Evolutionary conservation across 2,329 filamentous ascomycete species (phyloP).

Genomic region (Alternaria conjuncta): DNA sequence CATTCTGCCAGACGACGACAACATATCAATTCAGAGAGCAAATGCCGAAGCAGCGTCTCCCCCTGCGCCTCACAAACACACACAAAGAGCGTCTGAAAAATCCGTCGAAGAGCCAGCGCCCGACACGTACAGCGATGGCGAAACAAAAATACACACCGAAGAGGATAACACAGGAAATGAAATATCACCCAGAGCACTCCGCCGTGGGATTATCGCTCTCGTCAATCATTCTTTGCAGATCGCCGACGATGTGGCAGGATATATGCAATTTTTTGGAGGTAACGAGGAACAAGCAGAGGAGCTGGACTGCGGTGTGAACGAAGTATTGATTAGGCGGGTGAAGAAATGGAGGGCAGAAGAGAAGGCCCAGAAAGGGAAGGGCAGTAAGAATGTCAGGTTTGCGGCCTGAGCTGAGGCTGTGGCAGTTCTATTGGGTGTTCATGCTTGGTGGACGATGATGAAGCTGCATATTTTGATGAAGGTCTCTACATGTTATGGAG

Average conservation of each 20-base stretch:
- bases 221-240: not conserved
- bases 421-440: not conserved
- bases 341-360: not conserved
- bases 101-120: not conserved
- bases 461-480: not conserved
- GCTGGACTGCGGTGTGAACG: not conserved
- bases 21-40: not conserved
- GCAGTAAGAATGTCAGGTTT: not conserved
- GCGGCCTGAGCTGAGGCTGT: not conserved
- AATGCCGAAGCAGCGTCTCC: not conserved
- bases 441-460: not conserved
- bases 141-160: not conserved
- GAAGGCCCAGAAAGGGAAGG: not conserved
- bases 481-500: not conserved
- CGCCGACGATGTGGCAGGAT: not conserved
- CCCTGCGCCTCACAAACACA: not conserved
- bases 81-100: fast-evolving
- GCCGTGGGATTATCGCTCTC: not conserved
- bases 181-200: not conserved
- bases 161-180: not conserved
- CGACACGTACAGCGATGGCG: not conserved
- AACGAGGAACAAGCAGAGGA: not conserved
- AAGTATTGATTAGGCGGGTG: not conserved
- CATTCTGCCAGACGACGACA: not conserved
- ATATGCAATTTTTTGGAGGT: not conserved